Evolutionary conservation across 305 asterid genomes (phyloP).

Genomic region (Plantago lanceolata): DNA sequence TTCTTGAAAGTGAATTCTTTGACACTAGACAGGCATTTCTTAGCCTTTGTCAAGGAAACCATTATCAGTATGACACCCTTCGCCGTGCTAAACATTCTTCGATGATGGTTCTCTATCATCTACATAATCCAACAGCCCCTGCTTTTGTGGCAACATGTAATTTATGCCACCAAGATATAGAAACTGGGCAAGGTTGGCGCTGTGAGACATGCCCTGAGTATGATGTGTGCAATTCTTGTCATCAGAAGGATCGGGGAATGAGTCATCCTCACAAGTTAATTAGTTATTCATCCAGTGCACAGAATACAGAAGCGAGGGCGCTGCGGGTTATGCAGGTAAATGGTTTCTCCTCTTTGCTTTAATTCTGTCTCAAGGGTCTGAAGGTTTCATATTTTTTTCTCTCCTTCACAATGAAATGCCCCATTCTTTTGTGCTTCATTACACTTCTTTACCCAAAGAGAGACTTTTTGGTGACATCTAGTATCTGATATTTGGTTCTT

Average conservation of each 20-base stretch:
- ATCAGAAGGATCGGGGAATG: conserved; percentile 71
- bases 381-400: neutral
- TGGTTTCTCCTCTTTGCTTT: conserved; percentile 19
- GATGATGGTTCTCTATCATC: conserved; percentile 99
- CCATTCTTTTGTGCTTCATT: neutral
- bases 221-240: conserved; percentile 86
- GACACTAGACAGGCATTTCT: conserved; percentile 97
- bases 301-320: conserved; percentile 91
- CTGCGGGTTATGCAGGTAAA: conserved; percentile 80
- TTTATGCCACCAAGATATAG: conserved; percentile 77
- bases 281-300: conserved; percentile 87
- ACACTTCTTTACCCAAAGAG: neutral
- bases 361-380: neutral
- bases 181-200: conserved; percentile 98
- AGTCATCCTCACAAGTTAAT: conserved; percentile 93
- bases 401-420: neutral
- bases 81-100: conserved; percentile 99
- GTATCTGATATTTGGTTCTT: neutral
- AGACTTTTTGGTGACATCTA: neutral
- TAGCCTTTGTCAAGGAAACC: conserved; percentile 97
- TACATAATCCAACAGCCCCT: conserved; percentile 98
- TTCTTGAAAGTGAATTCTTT: conserved; percentile 95
- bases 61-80: conserved; percentile 95
- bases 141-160: conserved; percentile 82
- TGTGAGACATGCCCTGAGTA: conserved; percentile 96